Evolutionary conservation across 2,329 filamentous ascomycete species (phyloP).

Genomic region (Lachnellula arida): DNA sequence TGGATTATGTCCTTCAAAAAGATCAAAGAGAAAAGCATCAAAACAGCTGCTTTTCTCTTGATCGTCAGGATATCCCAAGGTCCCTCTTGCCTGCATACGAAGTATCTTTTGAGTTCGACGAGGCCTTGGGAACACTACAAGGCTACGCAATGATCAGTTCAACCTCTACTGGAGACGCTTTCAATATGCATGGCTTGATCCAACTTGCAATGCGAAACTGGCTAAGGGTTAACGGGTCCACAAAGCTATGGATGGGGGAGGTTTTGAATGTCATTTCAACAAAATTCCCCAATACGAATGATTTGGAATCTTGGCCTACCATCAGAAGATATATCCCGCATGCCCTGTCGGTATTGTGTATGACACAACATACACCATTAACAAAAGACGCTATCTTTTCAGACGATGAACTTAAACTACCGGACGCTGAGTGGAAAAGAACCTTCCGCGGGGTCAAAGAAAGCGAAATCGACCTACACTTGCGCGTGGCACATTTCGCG

Average conservation of each 20-base stretch:
- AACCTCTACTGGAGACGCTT: neutral
- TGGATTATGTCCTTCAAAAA: conserved; percentile 9
- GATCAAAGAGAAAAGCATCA: neutral
- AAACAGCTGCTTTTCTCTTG: conserved; percentile 6
- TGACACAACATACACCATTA: neutral
- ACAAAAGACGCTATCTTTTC: neutral
- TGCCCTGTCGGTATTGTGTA: neutral
- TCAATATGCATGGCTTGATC: neutral
- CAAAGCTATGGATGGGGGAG: neutral
- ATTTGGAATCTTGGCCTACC: neutral
- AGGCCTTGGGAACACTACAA: neutral
- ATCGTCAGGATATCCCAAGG: neutral
- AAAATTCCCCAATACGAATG: neutral
- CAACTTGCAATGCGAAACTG: neutral
- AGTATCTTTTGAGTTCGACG: neutral
- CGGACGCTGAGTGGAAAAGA: too few relatives aligned
- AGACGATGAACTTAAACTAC: neutral
- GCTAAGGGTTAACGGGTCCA: neutral
- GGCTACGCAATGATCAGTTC: neutral
- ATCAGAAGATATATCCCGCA: neutral
- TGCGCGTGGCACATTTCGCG: too few relatives aligned
- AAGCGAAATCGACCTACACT: too few relatives aligned
- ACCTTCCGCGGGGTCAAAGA: too few relatives aligned
- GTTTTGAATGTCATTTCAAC: neutral
- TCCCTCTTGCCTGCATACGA: conserved; percentile 1